Evolutionary conservation across 768 basidiomycete genomes (phyloP).

Genomic region (Clavaria fumosa): DNA sequence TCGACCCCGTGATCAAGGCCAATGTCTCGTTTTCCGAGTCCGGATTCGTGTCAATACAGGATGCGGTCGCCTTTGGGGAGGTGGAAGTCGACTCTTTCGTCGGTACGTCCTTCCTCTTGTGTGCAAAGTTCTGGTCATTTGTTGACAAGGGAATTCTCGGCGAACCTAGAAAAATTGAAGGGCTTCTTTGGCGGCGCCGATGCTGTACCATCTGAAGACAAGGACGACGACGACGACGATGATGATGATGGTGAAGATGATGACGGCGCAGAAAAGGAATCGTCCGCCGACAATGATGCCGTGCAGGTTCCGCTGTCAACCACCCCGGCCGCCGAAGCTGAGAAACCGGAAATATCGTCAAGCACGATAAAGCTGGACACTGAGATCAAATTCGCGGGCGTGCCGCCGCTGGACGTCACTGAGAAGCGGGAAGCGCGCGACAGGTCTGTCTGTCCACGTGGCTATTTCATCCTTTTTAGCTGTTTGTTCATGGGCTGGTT

Average conservation of each 20-base stretch:
- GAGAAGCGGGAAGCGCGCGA: constrained; percentile 62
- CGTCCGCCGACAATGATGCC: too few species aligned
- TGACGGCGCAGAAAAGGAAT: too few species aligned
- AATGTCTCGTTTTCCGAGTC: constrained; percentile 74
- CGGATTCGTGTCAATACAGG: constrained; percentile 68
- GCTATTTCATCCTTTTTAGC: too few species aligned
- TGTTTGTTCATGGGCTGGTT: not conserved
- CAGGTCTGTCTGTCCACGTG: constrained; percentile 34
- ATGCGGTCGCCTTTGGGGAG: constrained; percentile 67
- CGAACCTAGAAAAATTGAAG: constrained; percentile 62
- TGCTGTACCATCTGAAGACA: constrained; percentile 5
- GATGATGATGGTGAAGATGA: too few species aligned
- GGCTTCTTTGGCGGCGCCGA: constrained; percentile 62
- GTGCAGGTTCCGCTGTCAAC: constrained; percentile 22
- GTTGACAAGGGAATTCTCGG: constrained; percentile 7
- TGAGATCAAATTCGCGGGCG: constrained; percentile 43
- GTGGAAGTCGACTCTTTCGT: constrained; percentile 67
- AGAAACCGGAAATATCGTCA: constrained; percentile 17
- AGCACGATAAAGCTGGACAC: constrained; percentile 58
- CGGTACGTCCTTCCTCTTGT: constrained; percentile 26
- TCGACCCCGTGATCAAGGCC: constrained; percentile 77
- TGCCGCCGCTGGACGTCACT: constrained; percentile 60
- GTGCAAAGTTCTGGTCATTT: not conserved
- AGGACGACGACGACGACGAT: too few species aligned
- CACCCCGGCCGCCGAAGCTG: constrained; percentile 21